These are phyloP conservation scores for Oidium heveae DNA, from an alignment of 2,329 filamentous ascomycete species.

Conservation along the genomic window DNA sequence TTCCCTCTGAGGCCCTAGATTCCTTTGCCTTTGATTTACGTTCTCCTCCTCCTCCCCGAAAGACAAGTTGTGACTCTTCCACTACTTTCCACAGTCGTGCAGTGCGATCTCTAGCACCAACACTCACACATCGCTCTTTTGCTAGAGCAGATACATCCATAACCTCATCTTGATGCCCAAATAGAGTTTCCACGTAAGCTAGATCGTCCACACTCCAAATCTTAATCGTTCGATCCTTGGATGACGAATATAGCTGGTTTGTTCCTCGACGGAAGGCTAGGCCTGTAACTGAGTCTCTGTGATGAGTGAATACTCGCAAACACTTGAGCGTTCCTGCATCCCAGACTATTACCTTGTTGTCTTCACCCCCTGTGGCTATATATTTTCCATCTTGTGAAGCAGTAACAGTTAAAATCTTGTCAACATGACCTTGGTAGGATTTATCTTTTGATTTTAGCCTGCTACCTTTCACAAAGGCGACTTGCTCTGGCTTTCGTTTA, in stretches of 20 bases:
- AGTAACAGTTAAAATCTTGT: constrained; percentile 58
- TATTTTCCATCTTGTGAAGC: constrained; percentile 76
- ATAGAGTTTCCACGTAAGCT: constrained; percentile 85
- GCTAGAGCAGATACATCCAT: constrained; percentile 61
- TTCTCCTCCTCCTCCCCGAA: constrained; percentile 52
- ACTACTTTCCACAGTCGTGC: constrained; percentile 88
- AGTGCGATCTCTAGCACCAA: constrained; percentile 74
- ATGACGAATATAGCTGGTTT: constrained; percentile 80
- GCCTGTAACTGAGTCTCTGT: constrained; percentile 66
- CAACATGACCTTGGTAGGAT: constrained; percentile 52
- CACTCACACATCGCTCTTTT: constrained; percentile 72
- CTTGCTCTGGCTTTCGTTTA: constrained; percentile 33
- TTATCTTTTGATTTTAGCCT: constrained; percentile 33
- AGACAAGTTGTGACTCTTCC: constrained; percentile 87
- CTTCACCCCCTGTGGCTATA: constrained; percentile 69
- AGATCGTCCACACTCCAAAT: constrained; percentile 83
- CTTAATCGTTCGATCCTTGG: constrained; percentile 80
- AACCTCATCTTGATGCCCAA: constrained; percentile 84
- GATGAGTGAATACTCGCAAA: constrained; percentile 66
- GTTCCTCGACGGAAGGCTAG: constrained; percentile 68
- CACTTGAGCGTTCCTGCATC: constrained; percentile 56
- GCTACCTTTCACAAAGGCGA: constrained; percentile 37
- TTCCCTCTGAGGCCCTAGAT: constrained; percentile 36
- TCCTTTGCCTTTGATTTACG: constrained; percentile 20
- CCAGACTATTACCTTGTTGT: constrained; percentile 71